These are phyloP conservation scores for Fusarium verticillioides DNA, from an alignment of 2,329 filamentous ascomycete genomes.

Conservation along the genomic window DNA sequence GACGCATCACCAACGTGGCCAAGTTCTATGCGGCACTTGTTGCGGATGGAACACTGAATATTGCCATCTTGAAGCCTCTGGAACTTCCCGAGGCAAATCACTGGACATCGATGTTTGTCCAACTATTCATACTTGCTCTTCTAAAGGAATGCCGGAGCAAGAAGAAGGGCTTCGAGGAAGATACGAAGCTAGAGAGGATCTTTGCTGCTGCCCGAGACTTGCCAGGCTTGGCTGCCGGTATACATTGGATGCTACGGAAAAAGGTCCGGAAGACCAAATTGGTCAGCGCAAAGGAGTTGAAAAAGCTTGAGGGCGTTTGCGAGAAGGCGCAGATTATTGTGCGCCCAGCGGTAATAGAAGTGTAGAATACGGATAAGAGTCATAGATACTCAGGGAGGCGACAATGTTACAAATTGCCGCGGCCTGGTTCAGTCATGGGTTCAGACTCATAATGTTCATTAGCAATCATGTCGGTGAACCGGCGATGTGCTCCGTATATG, in stretches of 20 bases:
- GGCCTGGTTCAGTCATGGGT: neutral
- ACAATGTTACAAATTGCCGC: neutral
- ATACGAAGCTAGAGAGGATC: conserved; percentile 70
- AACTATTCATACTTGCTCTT: conserved; percentile 80
- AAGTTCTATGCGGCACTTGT: conserved; percentile 66
- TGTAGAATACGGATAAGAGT: conserved; percentile 3
- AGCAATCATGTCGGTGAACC: conserved; percentile 8
- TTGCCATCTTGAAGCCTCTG: conserved; percentile 72
- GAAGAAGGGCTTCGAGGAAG: conserved; percentile 59
- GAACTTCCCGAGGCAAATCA: conserved; percentile 82
- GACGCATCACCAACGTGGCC: conserved; percentile 63
- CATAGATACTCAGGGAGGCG: neutral
- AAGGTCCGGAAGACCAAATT: conserved; percentile 74
- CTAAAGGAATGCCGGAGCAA: conserved; percentile 70
- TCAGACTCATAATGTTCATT: neutral
- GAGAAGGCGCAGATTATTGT: conserved; percentile 49
- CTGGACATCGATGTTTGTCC: conserved; percentile 81
- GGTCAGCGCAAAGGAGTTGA: conserved; percentile 60
- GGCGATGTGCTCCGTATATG: conserved; percentile 8
- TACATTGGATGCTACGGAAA: conserved; percentile 84
- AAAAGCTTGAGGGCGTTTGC: conserved; percentile 53
- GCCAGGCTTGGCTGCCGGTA: conserved; percentile 75
- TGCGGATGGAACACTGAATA: conserved; percentile 56
- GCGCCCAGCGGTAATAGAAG: conserved; percentile 33
- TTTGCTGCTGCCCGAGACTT: conserved; percentile 73